Evolutionary conservation across 768 basidiomycete species (phyloP).

Genomic region (Lactarius pseudohatsudake): DNA sequence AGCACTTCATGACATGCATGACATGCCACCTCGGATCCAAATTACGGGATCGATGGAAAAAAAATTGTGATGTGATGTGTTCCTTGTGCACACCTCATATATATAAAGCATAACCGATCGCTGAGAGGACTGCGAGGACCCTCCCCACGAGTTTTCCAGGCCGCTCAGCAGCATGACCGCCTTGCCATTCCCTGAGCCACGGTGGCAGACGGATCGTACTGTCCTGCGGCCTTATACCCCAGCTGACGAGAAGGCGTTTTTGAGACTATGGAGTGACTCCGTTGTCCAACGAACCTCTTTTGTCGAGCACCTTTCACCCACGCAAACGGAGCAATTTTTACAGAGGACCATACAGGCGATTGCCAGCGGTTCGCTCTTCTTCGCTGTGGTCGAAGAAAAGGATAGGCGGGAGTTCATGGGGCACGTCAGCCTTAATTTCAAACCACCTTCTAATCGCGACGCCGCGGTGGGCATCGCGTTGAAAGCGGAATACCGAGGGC

Average conservation of each 20-base stretch:
- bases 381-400: constrained; percentile 34
- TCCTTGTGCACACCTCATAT: not conserved
- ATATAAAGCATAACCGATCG: not conserved
- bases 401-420: constrained; percentile 38
- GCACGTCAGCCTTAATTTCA: constrained; percentile 34
- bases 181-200: not conserved
- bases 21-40: constrained; percentile 14
- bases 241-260: constrained; percentile 14
- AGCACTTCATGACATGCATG: constrained; percentile 4
- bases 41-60: constrained; percentile 8
- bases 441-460: constrained; percentile 35
- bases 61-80: not conserved
- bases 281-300: constrained; percentile 20
- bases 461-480: constrained; percentile 38
- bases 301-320: constrained; percentile 19
- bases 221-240: constrained; percentile 18
- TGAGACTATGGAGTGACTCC: constrained; percentile 25
- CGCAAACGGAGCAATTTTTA: constrained; percentile 17
- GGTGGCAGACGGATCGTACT: constrained; percentile 24
- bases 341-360: constrained; percentile 18
- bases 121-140: not conserved
- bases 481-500: constrained; percentile 37
- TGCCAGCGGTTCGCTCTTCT: constrained; percentile 28
- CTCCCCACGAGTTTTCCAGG: not conserved
- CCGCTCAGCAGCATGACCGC: constrained; percentile 1